phyloP scores from a whole-genome alignment of 2,329 filamentous ascomycete genomes.

The Alternaria conjuncta region DNA sequence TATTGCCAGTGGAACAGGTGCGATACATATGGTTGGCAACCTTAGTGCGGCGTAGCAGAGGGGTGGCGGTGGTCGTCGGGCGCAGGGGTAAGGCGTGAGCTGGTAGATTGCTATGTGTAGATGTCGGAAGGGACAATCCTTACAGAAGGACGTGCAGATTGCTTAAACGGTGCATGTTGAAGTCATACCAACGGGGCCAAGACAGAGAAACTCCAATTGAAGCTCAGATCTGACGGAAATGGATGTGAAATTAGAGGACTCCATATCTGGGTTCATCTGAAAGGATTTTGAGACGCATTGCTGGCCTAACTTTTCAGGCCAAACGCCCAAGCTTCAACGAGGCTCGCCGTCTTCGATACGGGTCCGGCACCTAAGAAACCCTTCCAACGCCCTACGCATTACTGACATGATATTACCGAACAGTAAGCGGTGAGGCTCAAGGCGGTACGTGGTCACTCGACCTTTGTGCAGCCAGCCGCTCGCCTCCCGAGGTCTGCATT shows the following conservation, averaged over 20 bases:
- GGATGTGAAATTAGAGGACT: constrained; percentile 22
- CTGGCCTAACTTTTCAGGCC: constrained; percentile 29
- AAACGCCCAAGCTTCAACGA: constrained; percentile 28
- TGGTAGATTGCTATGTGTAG: constrained; percentile 27
- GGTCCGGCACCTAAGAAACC: constrained; percentile 29
- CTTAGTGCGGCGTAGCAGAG: constrained; percentile 29
- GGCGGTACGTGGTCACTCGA: constrained; percentile 15
- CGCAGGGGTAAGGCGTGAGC: constrained; percentile 28
- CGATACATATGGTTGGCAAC: constrained; percentile 32
- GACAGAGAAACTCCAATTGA: constrained; percentile 14
- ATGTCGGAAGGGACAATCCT: constrained; percentile 25
- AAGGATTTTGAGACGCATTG: constrained; percentile 31
- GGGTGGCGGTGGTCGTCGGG: constrained; percentile 23
- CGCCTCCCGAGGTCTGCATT: constrained; percentile 18
- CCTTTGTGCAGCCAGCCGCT: constrained; percentile 20
- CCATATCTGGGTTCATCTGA: constrained; percentile 13
- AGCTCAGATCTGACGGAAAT: constrained; percentile 30
- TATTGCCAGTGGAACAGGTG: constrained; percentile 29
- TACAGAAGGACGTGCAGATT: constrained; percentile 19
- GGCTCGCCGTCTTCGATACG: constrained; percentile 19
- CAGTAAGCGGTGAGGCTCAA: constrained; percentile 22
- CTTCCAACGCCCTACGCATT: constrained; percentile 23
- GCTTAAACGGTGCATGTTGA: constrained; percentile 17
- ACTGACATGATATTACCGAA: constrained; percentile 25
- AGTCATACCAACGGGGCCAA: constrained; percentile 24